Evolutionary conservation across 306 rosid species (phyloP).

Genomic region (Casuarina cunninghamiana): DNA sequence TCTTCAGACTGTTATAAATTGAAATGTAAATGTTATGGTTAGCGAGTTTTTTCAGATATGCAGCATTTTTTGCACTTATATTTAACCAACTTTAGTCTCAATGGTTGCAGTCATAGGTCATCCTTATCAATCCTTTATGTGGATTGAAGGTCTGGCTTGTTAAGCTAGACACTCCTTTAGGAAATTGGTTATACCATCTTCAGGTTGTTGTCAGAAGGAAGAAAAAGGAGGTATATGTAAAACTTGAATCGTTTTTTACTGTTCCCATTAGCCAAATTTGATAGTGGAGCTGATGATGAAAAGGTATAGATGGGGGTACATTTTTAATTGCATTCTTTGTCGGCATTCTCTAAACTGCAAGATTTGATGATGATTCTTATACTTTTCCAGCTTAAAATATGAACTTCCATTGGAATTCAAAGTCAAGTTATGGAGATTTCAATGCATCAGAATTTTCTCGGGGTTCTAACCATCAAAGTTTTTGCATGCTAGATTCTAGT

Average conservation of each 20-base stretch:
- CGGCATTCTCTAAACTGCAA: background rate
- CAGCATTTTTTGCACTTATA: background rate
- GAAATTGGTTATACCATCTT: background rate
- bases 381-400: background rate
- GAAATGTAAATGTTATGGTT: background rate
- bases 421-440: background rate
- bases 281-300: background rate
- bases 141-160: background rate
- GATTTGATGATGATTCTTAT: background rate
- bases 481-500: background rate
- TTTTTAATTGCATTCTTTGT: background rate
- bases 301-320: background rate
- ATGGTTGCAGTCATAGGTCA: background rate
- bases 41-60: background rate
- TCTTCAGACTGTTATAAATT: background rate
- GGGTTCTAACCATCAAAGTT: background rate
- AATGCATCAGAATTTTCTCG: background rate
- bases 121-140: background rate
- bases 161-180: background rate
- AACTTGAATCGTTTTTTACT: background rate
- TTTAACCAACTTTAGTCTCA: background rate
- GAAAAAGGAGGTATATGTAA: background rate
- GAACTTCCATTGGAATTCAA: background rate
- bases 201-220: background rate
- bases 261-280: background rate